These are phyloP conservation scores for Luvunga scandens DNA, from an alignment of 345 rosid species.

Conservation along the genomic window DNA sequence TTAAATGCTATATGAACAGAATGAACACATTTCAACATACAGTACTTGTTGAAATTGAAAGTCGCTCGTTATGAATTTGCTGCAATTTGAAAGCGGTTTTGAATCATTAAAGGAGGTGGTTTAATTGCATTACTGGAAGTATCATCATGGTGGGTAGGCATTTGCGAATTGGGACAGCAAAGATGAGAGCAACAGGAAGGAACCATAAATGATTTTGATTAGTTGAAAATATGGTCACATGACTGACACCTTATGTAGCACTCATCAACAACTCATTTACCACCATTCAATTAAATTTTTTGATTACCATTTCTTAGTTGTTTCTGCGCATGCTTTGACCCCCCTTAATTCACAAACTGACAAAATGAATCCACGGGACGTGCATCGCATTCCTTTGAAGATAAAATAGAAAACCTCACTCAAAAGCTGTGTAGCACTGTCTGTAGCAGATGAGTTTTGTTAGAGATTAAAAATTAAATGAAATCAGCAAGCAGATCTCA, in stretches of 20 bases:
- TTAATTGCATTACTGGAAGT: not conserved
- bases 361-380: too few relatives aligned
- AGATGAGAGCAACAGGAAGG: conserved; percentile 1
- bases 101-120: not conserved
- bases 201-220: not conserved
- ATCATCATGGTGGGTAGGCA: not conserved
- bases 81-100: not conserved
- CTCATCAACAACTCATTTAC: not conserved
- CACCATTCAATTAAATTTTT: not conserved
- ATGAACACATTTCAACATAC: too few relatives aligned
- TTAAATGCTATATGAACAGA: too few relatives aligned
- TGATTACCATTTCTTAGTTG: not conserved
- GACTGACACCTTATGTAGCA: not conserved
- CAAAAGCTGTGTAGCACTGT: not conserved
- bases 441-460: too few relatives aligned
- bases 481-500: not conserved
- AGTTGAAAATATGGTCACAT: conserved; percentile 4
- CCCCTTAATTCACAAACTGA: not conserved
- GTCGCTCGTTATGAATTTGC: not conserved
- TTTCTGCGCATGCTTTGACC: not conserved
- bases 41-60: too few relatives aligned
- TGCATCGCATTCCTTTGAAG: not conserved
- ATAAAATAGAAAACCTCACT: not conserved
- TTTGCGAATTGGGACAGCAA: not conserved
- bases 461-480: not conserved